These are phyloP conservation scores for Nemania serpens DNA, from an alignment of 2,329 filamentous ascomycete genomes.

Conservation along the genomic window DNA sequence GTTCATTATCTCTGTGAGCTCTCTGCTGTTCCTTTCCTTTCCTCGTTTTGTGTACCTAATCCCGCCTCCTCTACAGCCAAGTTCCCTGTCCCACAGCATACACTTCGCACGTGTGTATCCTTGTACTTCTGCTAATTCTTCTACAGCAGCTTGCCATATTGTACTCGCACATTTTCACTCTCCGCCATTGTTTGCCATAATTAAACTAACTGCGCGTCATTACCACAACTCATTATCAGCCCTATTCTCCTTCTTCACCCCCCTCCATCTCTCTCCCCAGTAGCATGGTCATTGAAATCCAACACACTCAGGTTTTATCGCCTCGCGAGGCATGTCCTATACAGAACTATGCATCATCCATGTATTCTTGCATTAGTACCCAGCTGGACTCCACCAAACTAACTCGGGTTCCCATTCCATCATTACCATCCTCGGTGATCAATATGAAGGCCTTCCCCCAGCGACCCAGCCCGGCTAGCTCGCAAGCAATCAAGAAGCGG, in stretches of 20 bases:
- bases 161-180: background rate
- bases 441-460: slow-evolving; percentile 30
- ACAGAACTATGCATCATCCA: background rate
- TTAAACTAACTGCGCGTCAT: background rate
- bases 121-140: background rate
- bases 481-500: slow-evolving; percentile 29
- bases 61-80: background rate
- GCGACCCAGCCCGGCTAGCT: slow-evolving; percentile 30
- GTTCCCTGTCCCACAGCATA: background rate
- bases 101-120: background rate
- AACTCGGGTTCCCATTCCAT: background rate
- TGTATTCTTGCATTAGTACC: background rate
- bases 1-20: background rate
- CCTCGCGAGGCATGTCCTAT: background rate
- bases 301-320: background rate
- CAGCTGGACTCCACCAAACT: background rate
- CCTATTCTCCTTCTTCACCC: background rate
- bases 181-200: background rate
- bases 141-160: background rate
- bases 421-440: background rate
- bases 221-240: background rate
- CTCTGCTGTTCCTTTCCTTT: background rate
- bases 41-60: too few relatives aligned
- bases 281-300: slow-evolving; percentile 6
- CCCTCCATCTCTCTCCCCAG: background rate